Evolutionary conservation across 176 grass and related monocot genomes (phyloP).

Genomic region (Bromus sterilis): DNA sequence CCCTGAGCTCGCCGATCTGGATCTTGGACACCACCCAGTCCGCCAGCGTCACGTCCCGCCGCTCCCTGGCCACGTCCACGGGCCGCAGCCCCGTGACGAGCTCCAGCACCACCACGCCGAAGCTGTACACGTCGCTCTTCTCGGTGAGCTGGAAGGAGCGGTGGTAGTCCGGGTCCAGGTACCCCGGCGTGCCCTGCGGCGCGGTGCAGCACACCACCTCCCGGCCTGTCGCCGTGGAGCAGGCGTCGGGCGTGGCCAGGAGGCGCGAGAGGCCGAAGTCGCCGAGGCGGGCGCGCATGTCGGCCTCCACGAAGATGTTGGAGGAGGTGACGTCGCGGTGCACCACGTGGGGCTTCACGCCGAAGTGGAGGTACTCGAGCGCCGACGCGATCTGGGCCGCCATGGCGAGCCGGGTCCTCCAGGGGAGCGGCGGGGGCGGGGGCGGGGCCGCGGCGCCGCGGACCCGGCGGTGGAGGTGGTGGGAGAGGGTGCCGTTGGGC

Average conservation of each 20-base stretch:
- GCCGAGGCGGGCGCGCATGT: conserved; percentile 89
- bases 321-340: conserved; percentile 95
- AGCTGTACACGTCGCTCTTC: conserved; percentile 98
- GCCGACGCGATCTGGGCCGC: conserved; percentile 83
- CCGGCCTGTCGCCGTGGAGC: conserved; percentile 41
- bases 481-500: conserved; percentile 87
- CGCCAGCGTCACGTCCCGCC: conserved; percentile 68
- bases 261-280: conserved; percentile 93
- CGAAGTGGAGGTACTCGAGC: conserved; percentile 92
- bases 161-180: conserved; percentile 93
- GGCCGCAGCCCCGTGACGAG: conserved; percentile 78
- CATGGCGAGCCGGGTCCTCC: conserved; percentile 67
- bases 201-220: conserved; percentile 89
- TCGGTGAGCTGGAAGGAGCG: conserved; percentile 92
- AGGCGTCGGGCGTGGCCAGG: conserved; percentile 54
- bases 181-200: conserved; percentile 90
- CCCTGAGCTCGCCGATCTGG: conserved; percentile 67
- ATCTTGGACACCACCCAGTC: conserved; percentile 94
- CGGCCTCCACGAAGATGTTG: conserved; percentile 88
- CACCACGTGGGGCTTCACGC: conserved; percentile 79
- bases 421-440: conserved; percentile 34
- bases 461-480: conserved; percentile 69
- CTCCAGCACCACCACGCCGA: conserved; percentile 93
- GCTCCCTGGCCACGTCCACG: conserved; percentile 74
- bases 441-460: background rate